phyloP scores from a whole-genome alignment of 139 green algal genomes.

The Desmodesmus armatus region DNA sequence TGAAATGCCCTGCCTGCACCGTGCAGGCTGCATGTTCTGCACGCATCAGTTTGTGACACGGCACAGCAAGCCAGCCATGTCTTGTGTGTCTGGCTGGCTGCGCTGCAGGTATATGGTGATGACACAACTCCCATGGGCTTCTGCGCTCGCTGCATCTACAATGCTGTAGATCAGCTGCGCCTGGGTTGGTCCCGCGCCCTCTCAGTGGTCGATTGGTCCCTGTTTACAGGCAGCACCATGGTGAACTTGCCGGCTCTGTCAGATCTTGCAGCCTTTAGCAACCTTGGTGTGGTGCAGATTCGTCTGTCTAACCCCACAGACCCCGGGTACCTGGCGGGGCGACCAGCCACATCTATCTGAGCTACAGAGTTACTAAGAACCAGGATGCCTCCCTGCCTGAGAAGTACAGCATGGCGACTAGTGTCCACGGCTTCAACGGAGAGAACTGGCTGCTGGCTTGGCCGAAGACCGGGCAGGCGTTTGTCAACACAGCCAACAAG shows the following conservation, averaged over 20 bases:
- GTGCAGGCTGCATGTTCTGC: neutral
- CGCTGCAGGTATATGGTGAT: neutral
- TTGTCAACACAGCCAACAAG: neutral
- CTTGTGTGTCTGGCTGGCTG: neutral
- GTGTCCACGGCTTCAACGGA: neutral
- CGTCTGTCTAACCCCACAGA: neutral
- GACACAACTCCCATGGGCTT: neutral
- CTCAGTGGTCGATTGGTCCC: neutral
- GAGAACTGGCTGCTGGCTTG: neutral
- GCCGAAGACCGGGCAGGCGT: neutral
- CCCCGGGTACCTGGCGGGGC: neutral
- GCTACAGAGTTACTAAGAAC: neutral
- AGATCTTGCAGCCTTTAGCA: neutral
- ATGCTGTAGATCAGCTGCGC: neutral
- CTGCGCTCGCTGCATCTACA: neutral
- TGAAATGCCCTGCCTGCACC: neutral
- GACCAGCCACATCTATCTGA: neutral
- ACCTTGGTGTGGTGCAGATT: neutral
- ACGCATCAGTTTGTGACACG: neutral
- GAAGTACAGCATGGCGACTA: neutral
- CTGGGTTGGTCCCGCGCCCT: neutral
- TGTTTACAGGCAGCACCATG: neutral
- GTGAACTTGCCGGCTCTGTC: neutral
- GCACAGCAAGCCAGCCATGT: neutral
- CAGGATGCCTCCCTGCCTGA: neutral